phyloP scores from a whole-genome alignment of 2,329 filamentous ascomycete species.

The Aspergillus ochraceus region DNA sequence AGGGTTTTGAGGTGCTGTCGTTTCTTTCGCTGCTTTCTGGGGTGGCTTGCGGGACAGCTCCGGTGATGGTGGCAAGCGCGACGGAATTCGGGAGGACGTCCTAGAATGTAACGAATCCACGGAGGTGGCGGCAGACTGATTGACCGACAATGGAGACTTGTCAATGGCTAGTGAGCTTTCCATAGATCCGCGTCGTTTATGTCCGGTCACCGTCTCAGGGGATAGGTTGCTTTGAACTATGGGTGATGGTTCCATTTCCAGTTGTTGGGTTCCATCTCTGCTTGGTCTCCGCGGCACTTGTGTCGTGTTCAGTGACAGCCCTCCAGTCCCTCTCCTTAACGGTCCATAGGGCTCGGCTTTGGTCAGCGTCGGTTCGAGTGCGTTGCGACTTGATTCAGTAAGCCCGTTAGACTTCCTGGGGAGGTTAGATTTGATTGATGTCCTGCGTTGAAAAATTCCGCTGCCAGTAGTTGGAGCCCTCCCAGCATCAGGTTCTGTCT shows the following conservation, averaged over 20 bases:
- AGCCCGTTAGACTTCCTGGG: conserved; percentile 39
- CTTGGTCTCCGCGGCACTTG: conserved; percentile 63
- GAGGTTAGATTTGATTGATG: conserved; percentile 56
- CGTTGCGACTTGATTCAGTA: conserved; percentile 11
- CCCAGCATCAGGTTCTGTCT: not conserved
- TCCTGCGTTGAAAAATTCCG: conserved; percentile 63
- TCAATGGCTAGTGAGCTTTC: conserved; percentile 42
- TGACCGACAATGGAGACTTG: conserved; percentile 26
- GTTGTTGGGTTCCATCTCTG: conserved; percentile 64
- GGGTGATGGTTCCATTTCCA: conserved; percentile 56
- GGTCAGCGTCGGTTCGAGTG: not conserved
- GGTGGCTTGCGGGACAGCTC: conserved; percentile 30
- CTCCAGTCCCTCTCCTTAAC: not conserved
- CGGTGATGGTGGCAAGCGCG: conserved; percentile 34
- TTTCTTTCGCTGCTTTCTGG: conserved; percentile 39
- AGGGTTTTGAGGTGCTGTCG: conserved; percentile 22
- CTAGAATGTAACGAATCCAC: conserved; percentile 41
- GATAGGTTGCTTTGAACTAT: conserved; percentile 59
- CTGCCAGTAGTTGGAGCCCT: conserved; percentile 38
- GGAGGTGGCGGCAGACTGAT: conserved; percentile 36
- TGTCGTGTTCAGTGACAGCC: conserved; percentile 28
- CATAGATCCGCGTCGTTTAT: conserved; percentile 52
- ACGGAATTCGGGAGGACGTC: conserved; percentile 32
- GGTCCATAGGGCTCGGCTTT: not conserved
- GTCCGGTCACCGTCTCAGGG: conserved; percentile 47